Evolutionary conservation across 2,329 filamentous ascomycete genomes (phyloP).

Genomic region (Ophiosphaerella herpotricha): DNA sequence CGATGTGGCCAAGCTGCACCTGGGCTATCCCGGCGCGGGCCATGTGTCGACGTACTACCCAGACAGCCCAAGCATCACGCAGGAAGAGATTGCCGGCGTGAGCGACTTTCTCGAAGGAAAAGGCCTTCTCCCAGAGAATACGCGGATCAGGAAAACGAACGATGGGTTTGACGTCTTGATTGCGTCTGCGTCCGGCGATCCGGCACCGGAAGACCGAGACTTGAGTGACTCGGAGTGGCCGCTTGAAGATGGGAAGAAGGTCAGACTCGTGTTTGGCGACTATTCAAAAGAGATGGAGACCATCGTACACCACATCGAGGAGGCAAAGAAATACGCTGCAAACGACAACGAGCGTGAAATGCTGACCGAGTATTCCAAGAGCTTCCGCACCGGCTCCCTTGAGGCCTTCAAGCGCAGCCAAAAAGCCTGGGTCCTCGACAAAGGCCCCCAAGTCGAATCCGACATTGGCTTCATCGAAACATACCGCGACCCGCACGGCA

Average conservation of each 20-base stretch:
- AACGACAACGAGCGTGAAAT: slow-evolving; percentile 53
- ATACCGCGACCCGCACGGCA: slow-evolving; percentile 59
- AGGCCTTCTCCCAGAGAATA: slow-evolving; percentile 56
- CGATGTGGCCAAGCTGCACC: slow-evolving; percentile 50
- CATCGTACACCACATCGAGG: slow-evolving; percentile 51
- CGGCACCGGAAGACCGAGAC: slow-evolving; percentile 47
- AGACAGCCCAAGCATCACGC: slow-evolving; percentile 53
- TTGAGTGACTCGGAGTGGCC: slow-evolving; percentile 53
- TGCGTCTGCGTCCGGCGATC: slow-evolving; percentile 51
- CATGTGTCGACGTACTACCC: slow-evolving; percentile 58
- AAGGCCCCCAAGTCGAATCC: slow-evolving; percentile 56
- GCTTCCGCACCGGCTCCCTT: slow-evolving; percentile 56
- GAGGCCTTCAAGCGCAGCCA: slow-evolving; percentile 57
- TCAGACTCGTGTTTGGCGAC: slow-evolving; percentile 53
- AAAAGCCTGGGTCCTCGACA: slow-evolving; percentile 59
- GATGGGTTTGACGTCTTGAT: slow-evolving; percentile 55
- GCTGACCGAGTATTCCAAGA: slow-evolving; percentile 54
- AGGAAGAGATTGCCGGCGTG: slow-evolving; percentile 53
- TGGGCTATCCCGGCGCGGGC: slow-evolving; percentile 55
- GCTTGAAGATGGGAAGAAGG: slow-evolving; percentile 52
- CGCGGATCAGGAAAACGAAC: slow-evolving; percentile 51
- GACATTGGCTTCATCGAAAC: slow-evolving; percentile 62
- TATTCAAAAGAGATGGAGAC: slow-evolving; percentile 53
- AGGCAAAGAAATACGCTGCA: slow-evolving; percentile 54
- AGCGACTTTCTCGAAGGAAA: slow-evolving; percentile 54